These are phyloP conservation scores for Alternaria postmessia DNA, from an alignment of 2,329 filamentous ascomycete species.

Conservation along the genomic window DNA sequence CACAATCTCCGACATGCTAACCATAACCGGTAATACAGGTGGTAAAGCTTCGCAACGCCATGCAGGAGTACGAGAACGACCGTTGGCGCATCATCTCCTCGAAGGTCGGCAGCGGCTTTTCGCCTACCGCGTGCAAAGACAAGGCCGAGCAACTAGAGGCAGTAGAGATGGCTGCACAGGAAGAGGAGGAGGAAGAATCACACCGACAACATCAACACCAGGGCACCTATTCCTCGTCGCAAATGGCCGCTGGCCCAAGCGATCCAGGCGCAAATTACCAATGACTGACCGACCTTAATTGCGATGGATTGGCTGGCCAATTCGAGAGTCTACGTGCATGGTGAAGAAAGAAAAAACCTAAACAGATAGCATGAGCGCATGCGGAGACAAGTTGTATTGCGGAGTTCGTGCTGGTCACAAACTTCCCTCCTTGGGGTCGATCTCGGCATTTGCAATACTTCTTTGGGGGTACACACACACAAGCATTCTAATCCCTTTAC, in stretches of 20 bases:
- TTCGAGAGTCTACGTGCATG: constrained; percentile 40
- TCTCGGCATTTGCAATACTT: constrained; percentile 16
- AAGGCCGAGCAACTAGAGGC: constrained; percentile 70
- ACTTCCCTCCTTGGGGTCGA: constrained; percentile 5
- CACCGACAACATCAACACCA: constrained; percentile 35
- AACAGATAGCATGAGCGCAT: constrained; percentile 14
- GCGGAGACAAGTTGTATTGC: constrained; percentile 11
- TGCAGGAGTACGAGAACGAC: constrained; percentile 88
- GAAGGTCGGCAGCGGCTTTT: constrained; percentile 90
- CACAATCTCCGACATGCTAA: constrained; percentile 45
- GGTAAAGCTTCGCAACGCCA: constrained; percentile 76
- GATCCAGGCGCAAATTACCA: constrained; percentile 45
- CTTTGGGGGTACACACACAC: constrained; percentile 23
- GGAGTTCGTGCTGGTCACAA: constrained; percentile 46
- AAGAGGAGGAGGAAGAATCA: constrained; percentile 30
- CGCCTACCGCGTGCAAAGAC: constrained; percentile 84
- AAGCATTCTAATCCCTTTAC: constrained; percentile 38
- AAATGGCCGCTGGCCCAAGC: constrained; percentile 41
- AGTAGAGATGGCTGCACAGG: constrained; percentile 36
- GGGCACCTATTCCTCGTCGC: constrained; percentile 43
- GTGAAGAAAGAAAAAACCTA: constrained; percentile 21
- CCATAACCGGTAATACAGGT: constrained; percentile 63
- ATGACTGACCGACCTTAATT: constrained; percentile 44
- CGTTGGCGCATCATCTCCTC: constrained; percentile 92
- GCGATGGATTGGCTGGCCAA: constrained; percentile 23